Conservation (phyloP, 208 protist species). For the Acanthamoeba divionensis region DNA sequence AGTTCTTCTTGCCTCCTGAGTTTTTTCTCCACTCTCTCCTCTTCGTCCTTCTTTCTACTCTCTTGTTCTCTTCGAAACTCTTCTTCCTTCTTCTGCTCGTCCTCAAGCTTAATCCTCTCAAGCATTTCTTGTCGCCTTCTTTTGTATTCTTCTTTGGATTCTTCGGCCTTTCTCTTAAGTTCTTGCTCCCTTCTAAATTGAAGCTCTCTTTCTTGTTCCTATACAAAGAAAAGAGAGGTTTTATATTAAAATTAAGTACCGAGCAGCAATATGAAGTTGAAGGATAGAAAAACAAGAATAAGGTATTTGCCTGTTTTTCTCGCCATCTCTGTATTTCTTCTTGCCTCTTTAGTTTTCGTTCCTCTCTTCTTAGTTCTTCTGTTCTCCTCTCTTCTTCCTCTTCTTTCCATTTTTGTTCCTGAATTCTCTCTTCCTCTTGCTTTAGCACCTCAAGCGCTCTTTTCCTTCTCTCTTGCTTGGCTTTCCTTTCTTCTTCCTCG, state of each 20-base stretch:
- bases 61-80: neutral
- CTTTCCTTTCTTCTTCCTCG: neutral
- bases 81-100: neutral
- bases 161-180: neutral
- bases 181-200: conserved; percentile 26
- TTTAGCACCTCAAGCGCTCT: neutral
- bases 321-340: neutral
- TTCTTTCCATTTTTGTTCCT: neutral
- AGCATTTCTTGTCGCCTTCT: neutral
- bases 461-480: neutral
- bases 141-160: neutral
- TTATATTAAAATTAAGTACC: neutral
- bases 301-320: neutral
- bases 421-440: neutral
- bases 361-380: neutral
- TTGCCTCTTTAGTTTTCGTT: neutral
- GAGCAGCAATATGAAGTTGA: neutral
- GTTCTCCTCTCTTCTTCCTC: neutral
- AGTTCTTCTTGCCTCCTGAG: neutral
- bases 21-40: neutral
- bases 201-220: neutral
- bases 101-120: neutral
- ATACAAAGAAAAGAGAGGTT: neutral
- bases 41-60: neutral
- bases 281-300: neutral